A percentile compares a stretch with the other conserved stretches of the same genome.
These are phyloP conservation scores for Mycosphaerella arachidis DNA, from an alignment of 2,329 filamentous ascomycete species.

Conservation along the genomic window DNA sequence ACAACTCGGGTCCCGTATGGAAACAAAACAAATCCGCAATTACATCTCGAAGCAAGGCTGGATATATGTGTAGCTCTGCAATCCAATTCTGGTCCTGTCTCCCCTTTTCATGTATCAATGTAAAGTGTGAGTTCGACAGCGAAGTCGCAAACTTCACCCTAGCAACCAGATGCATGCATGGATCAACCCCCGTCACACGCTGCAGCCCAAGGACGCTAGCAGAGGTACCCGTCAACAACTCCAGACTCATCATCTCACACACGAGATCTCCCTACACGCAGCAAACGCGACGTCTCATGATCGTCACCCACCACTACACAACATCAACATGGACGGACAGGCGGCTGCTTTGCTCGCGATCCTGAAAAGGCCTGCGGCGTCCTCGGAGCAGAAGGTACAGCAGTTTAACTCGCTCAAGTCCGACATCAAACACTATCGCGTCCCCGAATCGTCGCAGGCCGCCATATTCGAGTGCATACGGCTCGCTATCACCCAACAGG, in stretches of 20 bases:
- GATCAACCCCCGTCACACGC: background rate
- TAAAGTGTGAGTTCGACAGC: no score
- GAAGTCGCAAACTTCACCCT: background rate
- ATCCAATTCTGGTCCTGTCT: no score
- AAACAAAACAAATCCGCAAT: no score
- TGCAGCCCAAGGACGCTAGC: background rate
- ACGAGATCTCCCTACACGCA: background rate
- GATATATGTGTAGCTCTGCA: no score
- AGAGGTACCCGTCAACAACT: background rate
- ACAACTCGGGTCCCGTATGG: no score
- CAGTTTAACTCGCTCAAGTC: slow-evolving; percentile 74
- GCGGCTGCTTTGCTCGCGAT: slow-evolving; percentile 50
- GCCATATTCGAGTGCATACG: slow-evolving; percentile 79
- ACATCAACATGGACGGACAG: slow-evolving; percentile 52
- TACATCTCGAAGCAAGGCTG: no score
- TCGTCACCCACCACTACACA: background rate
- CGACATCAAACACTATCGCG: slow-evolving; percentile 86
- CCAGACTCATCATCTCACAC: background rate
- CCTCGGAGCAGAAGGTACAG: slow-evolving; percentile 66
- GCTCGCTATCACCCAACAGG: slow-evolving; percentile 68
- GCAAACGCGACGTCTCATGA: background rate
- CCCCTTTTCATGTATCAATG: no score
- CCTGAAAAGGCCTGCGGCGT: slow-evolving; percentile 59
- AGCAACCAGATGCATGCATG: background rate
- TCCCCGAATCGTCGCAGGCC: slow-evolving; percentile 67